Evolutionary conservation across 345 rosid species (phyloP).

Genomic region (Pseudoturritis turrita): DNA sequence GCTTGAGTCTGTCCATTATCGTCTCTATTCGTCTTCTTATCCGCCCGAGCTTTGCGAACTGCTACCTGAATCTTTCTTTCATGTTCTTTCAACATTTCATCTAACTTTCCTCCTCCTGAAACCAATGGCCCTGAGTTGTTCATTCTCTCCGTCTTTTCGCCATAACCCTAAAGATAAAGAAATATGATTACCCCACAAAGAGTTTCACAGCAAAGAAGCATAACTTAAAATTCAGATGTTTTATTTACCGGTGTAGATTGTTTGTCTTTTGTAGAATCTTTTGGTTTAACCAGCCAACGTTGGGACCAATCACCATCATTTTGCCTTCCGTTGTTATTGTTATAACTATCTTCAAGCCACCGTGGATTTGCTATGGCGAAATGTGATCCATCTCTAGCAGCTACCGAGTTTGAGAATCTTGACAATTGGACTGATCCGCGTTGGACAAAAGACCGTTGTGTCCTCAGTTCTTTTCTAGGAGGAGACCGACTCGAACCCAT

Average conservation of each 20-base stretch:
- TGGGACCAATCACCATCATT: constrained; percentile 48
- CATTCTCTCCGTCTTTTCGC: constrained; percentile 39
- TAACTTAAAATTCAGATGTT: background rate
- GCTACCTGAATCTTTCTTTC: constrained; percentile 78
- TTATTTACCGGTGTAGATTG: constrained; percentile 38
- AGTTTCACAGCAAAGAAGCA: background rate
- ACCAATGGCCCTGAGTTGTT: constrained; percentile 74
- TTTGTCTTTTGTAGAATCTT: constrained; percentile 32
- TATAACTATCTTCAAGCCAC: constrained; percentile 40
- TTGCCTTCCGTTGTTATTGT: background rate
- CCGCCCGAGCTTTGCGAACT: constrained; percentile 66
- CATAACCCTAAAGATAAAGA: constrained; percentile 30
- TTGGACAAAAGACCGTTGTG: constrained; percentile 48
- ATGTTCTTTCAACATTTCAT: constrained; percentile 87
- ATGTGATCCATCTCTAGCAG: constrained; percentile 61
- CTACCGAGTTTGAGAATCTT: constrained; percentile 79
- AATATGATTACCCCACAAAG: background rate
- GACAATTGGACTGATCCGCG: constrained; percentile 48
- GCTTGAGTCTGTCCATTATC: constrained; percentile 16
- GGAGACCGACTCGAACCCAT: constrained; percentile 25
- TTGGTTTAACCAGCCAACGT: constrained; percentile 38
- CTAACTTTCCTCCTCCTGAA: constrained; percentile 61
- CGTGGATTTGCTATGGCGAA: constrained; percentile 37
- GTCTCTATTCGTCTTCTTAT: constrained; percentile 41
- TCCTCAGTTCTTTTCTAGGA: constrained; percentile 35